Percentiles rank a stretch among this genome's conserved stretches.
Conservation (phyloP, 1,139 yeast genomes). For the Suhomyces anneliseae region DNA sequence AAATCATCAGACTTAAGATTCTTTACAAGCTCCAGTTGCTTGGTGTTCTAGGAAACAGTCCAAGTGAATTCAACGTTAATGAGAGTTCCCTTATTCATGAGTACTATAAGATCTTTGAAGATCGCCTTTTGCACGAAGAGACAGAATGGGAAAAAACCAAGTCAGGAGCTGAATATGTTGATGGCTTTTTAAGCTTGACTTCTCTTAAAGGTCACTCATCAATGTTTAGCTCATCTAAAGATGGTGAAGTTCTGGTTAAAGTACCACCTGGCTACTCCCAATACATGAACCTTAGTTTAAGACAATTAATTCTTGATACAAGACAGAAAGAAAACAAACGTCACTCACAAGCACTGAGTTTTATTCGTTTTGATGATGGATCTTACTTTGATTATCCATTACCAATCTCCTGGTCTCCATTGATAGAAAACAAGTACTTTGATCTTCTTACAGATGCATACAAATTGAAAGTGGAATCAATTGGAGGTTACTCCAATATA, state of each 20-base stretch:
- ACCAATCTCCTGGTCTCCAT: slow-evolving; percentile 45
- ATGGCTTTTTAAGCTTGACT: neutral
- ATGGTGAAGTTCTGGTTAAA: slow-evolving; percentile 25
- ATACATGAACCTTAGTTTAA: slow-evolving; percentile 26
- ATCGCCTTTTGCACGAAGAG: slow-evolving; percentile 22
- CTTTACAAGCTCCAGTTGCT: slow-evolving; percentile 37
- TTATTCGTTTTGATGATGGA: slow-evolving; percentile 25
- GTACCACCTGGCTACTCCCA: slow-evolving; percentile 23
- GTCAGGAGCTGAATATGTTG: neutral
- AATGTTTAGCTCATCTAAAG: slow-evolving; percentile 15
- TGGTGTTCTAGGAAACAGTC: slow-evolving; percentile 41
- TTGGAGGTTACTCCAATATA: slow-evolving; percentile 34
- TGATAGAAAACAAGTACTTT: slow-evolving; percentile 28
- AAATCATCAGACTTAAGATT: slow-evolving; percentile 36
- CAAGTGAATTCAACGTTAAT: slow-evolving; percentile 25
- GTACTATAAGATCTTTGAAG: slow-evolving; percentile 34
- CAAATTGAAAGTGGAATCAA: slow-evolving; percentile 25
- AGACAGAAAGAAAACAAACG: slow-evolving; percentile 23
- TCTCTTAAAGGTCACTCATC: slow-evolving; percentile 9
- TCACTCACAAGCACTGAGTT: slow-evolving; percentile 28
- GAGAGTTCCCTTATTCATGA: slow-evolving; percentile 33
- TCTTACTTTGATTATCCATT: slow-evolving; percentile 32
- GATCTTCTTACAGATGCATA: slow-evolving; percentile 22
- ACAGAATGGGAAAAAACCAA: neutral
- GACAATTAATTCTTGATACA: slow-evolving; percentile 26